Conservation (phyloP, 257 asterid genomes). For the Plantago ovata region DNA sequence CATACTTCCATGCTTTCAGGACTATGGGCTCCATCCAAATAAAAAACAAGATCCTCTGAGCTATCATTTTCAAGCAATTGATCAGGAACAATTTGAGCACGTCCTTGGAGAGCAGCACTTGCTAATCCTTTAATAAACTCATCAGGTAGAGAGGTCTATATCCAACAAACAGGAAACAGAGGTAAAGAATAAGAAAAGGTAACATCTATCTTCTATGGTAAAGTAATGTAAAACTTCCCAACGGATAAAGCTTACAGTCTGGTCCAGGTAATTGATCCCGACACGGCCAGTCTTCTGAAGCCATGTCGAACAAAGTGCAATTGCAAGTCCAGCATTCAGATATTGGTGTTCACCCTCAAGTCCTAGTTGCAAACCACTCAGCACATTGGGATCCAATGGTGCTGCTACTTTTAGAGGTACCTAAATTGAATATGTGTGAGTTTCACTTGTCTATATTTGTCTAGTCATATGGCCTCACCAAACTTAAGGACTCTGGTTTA, state of each 20-base stretch:
- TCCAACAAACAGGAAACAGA: slow-evolving; percentile 8
- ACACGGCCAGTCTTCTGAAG: slow-evolving; percentile 78
- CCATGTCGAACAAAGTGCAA: slow-evolving; percentile 93
- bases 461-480: slow-evolving; percentile 6
- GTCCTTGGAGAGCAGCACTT: slow-evolving; percentile 78
- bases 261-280: slow-evolving; percentile 67
- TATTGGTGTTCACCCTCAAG: slow-evolving; percentile 97
- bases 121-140: slow-evolving; percentile 79
- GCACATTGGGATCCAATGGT: slow-evolving; percentile 64
- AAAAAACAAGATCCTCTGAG: slow-evolving; percentile 71
- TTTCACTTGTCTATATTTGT: slow-evolving; percentile 9
- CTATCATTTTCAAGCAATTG: slow-evolving; percentile 55
- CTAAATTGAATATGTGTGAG: slow-evolving; percentile 39
- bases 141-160: slow-evolving; percentile 80
- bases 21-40: slow-evolving; percentile 98
- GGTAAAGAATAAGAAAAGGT: background rate
- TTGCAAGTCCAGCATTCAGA: slow-evolving; percentile 88
- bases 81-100: slow-evolving; percentile 86
- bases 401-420: slow-evolving; percentile 78
- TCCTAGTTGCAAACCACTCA: slow-evolving; percentile 73
- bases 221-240: slow-evolving; percentile 6
- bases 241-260: slow-evolving; percentile 52
- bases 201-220: slow-evolving; percentile 20
- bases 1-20: slow-evolving; percentile 99
- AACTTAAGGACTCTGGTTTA: background rate